phyloP scores from a whole-genome alignment of 2,329 filamentous ascomycete species.

The Hymenoscyphus occultus region DNA sequence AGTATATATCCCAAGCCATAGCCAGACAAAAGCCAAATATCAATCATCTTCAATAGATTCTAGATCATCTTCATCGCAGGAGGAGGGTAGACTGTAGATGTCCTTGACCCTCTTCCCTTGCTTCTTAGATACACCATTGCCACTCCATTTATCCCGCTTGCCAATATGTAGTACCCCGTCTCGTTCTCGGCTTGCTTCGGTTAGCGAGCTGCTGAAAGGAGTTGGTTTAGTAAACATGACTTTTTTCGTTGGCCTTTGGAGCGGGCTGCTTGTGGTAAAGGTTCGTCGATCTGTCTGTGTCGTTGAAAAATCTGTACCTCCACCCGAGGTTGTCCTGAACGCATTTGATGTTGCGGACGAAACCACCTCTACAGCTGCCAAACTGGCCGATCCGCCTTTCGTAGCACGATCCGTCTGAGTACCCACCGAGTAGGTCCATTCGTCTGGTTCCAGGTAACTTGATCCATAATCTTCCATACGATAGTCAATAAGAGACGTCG shows the following conservation, averaged over 20 bases:
- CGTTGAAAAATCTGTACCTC: background rate
- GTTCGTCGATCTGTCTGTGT: background rate
- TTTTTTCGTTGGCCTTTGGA: constrained; percentile 11
- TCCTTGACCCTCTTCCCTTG: constrained; percentile 11
- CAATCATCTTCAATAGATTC: constrained; percentile 30
- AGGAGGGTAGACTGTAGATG: constrained; percentile 11
- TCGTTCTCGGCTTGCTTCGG: background rate
- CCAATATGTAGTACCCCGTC: constrained; percentile 21
- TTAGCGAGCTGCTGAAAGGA: constrained; percentile 16
- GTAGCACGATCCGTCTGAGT: background rate
- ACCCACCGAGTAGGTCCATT: background rate
- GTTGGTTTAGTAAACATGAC: constrained; percentile 23
- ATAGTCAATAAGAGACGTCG: background rate
- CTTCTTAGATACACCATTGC: background rate
- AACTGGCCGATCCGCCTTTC: background rate
- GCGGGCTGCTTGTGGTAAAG: background rate
- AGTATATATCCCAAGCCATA: constrained; percentile 1
- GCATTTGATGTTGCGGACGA: background rate
- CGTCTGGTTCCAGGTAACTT: background rate
- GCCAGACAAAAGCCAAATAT: constrained; percentile 11
- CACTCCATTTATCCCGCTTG: constrained; percentile 6
- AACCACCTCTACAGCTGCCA: background rate
- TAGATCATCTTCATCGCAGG: constrained; percentile 18
- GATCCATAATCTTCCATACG: background rate
- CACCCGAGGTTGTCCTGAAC: background rate